phyloP scores from a whole-genome alignment of 768 basidiomycete genomes.

The Trametes cubensis region DNA sequence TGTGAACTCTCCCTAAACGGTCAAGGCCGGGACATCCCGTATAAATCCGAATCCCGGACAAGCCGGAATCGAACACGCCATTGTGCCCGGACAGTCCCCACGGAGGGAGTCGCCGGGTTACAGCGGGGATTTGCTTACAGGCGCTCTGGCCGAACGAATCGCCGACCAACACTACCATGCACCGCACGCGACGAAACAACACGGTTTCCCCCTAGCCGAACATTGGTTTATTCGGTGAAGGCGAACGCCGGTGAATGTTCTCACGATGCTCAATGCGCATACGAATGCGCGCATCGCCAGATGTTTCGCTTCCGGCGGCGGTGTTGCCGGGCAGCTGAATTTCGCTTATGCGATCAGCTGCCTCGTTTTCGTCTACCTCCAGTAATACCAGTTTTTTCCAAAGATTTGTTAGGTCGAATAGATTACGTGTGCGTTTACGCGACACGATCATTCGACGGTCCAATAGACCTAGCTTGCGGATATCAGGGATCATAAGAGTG shows the following conservation, averaged over 20 bases:
- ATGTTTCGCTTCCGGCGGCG: neutral
- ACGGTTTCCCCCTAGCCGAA: neutral
- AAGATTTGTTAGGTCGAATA: slow-evolving; percentile 6
- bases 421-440: neutral
- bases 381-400: slow-evolving; percentile 1
- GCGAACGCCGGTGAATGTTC: slow-evolving; percentile 6
- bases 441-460: slow-evolving; percentile 4
- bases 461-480: neutral
- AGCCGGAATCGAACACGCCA: no score
- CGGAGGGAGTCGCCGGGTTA: no score
- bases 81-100: no score
- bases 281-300: neutral
- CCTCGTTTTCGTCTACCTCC: neutral
- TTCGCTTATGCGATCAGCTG: neutral
- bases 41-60: no score
- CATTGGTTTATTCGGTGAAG: slow-evolving; percentile 1
- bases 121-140: no score
- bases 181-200: no score
- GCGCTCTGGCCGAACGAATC: neutral
- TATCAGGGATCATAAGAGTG: neutral
- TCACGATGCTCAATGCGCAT: neutral
- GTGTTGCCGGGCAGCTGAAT: neutral
- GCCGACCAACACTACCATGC: neutral
- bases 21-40: no score
- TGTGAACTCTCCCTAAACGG: no score